Conservation (phyloP, 148 eudicot species). For the Rhododendron kiyosumense region DNA sequence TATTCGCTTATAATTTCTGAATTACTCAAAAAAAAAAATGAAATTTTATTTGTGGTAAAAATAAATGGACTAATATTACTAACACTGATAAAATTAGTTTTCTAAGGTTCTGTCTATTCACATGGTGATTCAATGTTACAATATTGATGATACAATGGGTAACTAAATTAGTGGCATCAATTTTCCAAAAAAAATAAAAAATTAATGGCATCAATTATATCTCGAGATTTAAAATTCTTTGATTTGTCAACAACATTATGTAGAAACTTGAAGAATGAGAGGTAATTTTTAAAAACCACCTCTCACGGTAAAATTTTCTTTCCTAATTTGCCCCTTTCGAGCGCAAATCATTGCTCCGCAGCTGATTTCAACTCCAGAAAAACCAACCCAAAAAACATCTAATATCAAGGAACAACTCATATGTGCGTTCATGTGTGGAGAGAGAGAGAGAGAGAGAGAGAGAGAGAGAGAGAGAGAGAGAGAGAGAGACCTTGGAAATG, state of each 20-base stretch:
- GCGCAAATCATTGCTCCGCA: not conserved
- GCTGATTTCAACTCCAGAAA: not conserved
- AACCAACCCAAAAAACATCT: not conserved
- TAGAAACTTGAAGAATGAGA: not conserved
- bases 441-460: conserved; percentile 7
- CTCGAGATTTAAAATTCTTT: not conserved
- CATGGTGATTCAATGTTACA: too few species aligned
- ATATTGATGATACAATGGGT: not conserved
- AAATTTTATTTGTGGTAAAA: too few species aligned
- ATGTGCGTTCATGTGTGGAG: not conserved
- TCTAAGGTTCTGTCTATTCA: too few species aligned
- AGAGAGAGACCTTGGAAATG: conserved; percentile 10
- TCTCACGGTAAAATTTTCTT: not conserved
- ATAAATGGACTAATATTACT: not conserved
- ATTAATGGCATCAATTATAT: not conserved
- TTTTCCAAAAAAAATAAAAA: too few species aligned
- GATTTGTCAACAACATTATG: not conserved
- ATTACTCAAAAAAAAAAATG: not conserved
- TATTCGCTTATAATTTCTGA: too few species aligned
- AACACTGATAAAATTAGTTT: too few species aligned
- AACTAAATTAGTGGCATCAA: not conserved
- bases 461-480: conserved; percentile 14
- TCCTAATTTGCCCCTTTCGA: not conserved
- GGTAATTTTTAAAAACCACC: not conserved
- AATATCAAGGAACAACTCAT: not conserved